Percentiles rank a stretch among this genome's conserved stretches.
phyloP scores from a whole-genome alignment of 495 filamentous ascomycete genomes.

The Cryomyces antarcticus region DNA sequence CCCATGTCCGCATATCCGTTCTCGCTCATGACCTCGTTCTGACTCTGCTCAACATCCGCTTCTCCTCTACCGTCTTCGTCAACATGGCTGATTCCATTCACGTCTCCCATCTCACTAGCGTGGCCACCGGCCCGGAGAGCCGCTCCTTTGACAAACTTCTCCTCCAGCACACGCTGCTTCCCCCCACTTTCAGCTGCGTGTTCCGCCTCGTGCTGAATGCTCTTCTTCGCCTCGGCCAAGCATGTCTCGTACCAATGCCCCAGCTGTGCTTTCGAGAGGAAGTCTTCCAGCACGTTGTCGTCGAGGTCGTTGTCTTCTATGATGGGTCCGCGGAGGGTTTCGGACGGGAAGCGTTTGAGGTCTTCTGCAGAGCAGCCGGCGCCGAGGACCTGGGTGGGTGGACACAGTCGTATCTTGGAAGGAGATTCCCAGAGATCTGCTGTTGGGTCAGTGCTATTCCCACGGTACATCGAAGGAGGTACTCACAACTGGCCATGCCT shows the following conservation, averaged over 20 bases:
- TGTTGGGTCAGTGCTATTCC: not conserved
- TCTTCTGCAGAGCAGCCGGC: constrained; percentile 13
- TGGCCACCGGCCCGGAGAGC: not conserved
- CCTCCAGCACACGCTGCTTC: not conserved
- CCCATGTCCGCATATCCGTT: not conserved
- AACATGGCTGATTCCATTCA: not conserved
- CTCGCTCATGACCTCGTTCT: not conserved
- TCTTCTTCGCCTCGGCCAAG: not conserved
- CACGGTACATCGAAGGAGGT: not conserved
- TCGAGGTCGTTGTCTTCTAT: constrained; percentile 16
- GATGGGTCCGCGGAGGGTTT: constrained; percentile 15
- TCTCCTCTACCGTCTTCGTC: not conserved
- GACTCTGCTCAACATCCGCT: not conserved
- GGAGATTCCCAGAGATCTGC: constrained; percentile 5
- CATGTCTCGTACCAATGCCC: constrained; percentile 16
- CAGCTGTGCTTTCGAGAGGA: constrained; percentile 12
- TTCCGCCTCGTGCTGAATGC: not conserved
- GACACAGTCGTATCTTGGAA: constrained; percentile 8
- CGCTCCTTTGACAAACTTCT: not conserved
- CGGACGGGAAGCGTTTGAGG: constrained; percentile 8
- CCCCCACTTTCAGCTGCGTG: not conserved
- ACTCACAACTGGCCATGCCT: constrained; percentile 25
- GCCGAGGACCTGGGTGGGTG: constrained; percentile 12
- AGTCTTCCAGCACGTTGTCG: constrained; percentile 12
- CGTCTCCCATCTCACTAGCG: not conserved